phyloP scores from a whole-genome alignment of 257 asterid species.

The Solanum dulcamara region DNA sequence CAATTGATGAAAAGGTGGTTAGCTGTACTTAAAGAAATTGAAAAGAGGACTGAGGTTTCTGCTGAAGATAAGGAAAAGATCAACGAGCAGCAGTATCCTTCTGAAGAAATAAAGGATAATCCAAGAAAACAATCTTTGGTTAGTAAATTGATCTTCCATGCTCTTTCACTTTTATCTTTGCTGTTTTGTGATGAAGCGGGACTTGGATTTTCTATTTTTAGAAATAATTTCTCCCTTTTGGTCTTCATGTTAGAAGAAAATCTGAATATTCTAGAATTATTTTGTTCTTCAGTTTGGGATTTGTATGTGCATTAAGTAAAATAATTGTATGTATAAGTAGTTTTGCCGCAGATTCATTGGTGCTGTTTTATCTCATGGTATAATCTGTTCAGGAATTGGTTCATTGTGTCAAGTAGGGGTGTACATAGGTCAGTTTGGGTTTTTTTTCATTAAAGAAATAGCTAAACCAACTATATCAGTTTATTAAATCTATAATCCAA shows the following conservation, averaged over 20 bases:
- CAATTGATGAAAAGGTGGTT: slow-evolving; percentile 87
- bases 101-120: slow-evolving; percentile 62
- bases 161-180: not conserved
- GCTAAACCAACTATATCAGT: no score
- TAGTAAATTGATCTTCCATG: slow-evolving; percentile 11
- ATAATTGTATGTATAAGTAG: not conserved
- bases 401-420: not conserved
- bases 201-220: not conserved
- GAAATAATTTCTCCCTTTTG: not conserved
- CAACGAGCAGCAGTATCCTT: slow-evolving; percentile 30
- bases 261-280: not conserved
- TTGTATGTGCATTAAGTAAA: not conserved
- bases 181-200: not conserved
- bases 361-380: not conserved
- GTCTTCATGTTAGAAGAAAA: not conserved
- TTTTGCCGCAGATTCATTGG: not conserved
- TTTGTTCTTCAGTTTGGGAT: not conserved
- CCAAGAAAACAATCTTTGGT: slow-evolving; percentile 67
- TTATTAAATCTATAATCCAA: no score
- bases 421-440: no score
- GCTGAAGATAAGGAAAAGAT: slow-evolving; percentile 45
- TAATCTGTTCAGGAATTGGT: not conserved
- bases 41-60: slow-evolving; percentile 25
- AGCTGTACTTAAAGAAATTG: slow-evolving; percentile 55
- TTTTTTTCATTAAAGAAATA: no score